Base-by-base conservation (phyloP, 1,284 basidiomycete species). In the Takashimella tepidaria region DNA sequence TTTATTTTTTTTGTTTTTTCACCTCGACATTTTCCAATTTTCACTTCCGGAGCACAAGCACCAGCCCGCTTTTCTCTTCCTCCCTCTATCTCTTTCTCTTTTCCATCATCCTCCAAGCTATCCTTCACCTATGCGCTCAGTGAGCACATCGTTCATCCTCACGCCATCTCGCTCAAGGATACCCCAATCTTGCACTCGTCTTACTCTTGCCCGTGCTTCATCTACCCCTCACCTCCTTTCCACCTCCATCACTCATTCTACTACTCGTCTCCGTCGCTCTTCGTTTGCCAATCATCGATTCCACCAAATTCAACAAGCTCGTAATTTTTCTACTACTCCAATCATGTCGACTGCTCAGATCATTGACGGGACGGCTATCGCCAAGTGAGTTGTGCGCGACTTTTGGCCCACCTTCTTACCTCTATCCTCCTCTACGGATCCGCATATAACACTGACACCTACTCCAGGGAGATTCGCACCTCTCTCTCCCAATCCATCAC, bases 351-450 rank as follows among this genome's bases (percentile, higher is more conserved):
- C 56, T 47, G 79, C 82, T 24, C 79, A 81, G 65, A 73, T 87
- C 67, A 92, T 98, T 71, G 91, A 98, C 69, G 95, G 95, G 25
- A 91, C 83, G 50, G 84, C 83, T 45, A 79, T 95, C 59, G 91
- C 95, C 66, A 90, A 89, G 92, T 93, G 68, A 60, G 82, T 74
- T 8, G n/a, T 19, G 22, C 25, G 31, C 42, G 25, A 11, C n/a
- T 20, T 5, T 16, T 27, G 11, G 45, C 31, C 41, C 20, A 49
- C 45, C 23, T 26, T 31, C 5, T 23, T 12, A 6, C 22, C 12
- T 19, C 40, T 19, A 6, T 25, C 42, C 42, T 3, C 45, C 12
- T 20, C 20, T 13, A 48, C 41, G 19, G 13, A 16, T 40, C 43
- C 27, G 44, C 21, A 40, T 40, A 40, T 19, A 19, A 11, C 11